These are phyloP conservation scores for Macrophomina tecta DNA, from an alignment of 2,329 filamentous ascomycete genomes.

Conservation along the genomic window DNA sequence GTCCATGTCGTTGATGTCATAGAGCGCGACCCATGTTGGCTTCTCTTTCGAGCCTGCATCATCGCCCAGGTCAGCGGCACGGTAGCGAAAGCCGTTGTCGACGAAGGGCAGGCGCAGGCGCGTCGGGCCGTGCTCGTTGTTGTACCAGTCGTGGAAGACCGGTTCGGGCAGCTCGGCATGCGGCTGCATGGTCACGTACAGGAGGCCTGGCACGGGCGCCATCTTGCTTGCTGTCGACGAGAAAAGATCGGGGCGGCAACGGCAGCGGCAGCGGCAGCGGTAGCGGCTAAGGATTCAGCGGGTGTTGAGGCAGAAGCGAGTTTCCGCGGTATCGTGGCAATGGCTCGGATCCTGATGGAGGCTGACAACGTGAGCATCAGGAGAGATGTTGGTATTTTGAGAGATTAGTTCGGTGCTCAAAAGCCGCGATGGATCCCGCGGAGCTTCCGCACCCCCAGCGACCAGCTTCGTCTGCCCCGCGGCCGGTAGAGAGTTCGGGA, in stretches of 20 bases:
- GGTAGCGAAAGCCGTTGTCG: slow-evolving; percentile 79
- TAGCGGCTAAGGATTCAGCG: neutral
- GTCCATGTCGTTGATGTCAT: slow-evolving; percentile 79
- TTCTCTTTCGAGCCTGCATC: slow-evolving; percentile 47
- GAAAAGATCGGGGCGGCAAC: neutral
- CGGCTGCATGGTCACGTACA: slow-evolving; percentile 88
- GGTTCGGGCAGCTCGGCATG: slow-evolving; percentile 66
- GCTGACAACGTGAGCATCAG: slow-evolving; percentile 17
- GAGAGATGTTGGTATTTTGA: slow-evolving; percentile 17
- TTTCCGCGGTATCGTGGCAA: slow-evolving; percentile 1
- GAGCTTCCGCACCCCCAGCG: too few species aligned
- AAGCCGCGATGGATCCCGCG: neutral
- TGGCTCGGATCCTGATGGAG: slow-evolving; percentile 12
- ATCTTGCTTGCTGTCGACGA: slow-evolving; percentile 37
- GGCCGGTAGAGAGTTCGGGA: slow-evolving; percentile 23
- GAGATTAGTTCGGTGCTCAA: neutral
- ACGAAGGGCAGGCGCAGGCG: slow-evolving; percentile 78
- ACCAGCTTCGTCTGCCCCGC: slow-evolving; percentile 10
- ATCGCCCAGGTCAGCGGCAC: slow-evolving; percentile 64
- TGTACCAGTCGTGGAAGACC: slow-evolving; percentile 92
- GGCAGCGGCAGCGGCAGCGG: neutral
- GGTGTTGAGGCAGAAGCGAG: neutral
- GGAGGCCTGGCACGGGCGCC: slow-evolving; percentile 66
- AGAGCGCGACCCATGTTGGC: slow-evolving; percentile 78
- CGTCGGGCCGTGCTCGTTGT: slow-evolving; percentile 87